Conservation (phyloP, 805 yeast genomes). For the Candida maltosa region DNA sequence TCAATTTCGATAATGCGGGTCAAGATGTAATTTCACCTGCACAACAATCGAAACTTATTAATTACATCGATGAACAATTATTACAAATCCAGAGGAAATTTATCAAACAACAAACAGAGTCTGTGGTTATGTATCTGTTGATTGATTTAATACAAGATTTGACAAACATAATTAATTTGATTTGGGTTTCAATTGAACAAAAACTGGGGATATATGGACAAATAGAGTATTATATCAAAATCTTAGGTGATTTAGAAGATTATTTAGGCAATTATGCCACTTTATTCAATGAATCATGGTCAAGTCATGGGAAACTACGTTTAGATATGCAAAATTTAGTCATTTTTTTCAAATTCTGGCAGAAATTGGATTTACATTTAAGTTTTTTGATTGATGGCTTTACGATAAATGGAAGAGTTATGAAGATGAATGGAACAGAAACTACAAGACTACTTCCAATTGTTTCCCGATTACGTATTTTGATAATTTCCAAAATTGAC, state of each 20-base stretch:
- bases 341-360: conserved; percentile 24
- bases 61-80: conserved; percentile 33
- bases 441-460: conserved; percentile 30
- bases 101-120: conserved; percentile 33
- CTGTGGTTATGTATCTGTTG: conserved; percentile 19
- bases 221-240: conserved; percentile 30
- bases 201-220: conserved; percentile 29
- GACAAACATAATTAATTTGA: conserved; percentile 19
- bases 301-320: conserved; percentile 1
- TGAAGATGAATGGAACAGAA: conserved; percentile 26
- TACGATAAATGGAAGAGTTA: conserved; percentile 2
- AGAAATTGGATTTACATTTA: conserved; percentile 28
- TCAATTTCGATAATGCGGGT: conserved; percentile 10
- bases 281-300: conserved; percentile 10
- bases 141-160: conserved; percentile 24
- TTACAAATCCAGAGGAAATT: conserved; percentile 32
- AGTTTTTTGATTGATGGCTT: conserved; percentile 33
- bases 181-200: conserved; percentile 30
- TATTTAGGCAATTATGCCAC: conserved; percentile 26
- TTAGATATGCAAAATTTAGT: conserved; percentile 11
- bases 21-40: conserved; percentile 3
- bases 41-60: conserved; percentile 37
- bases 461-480: conserved; percentile 27
- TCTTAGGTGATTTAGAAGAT: conserved; percentile 38
- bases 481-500: conserved; percentile 25